Percentiles rank a stretch among this genome's conserved stretches.
These are phyloP conservation scores for Saccharomyces pastorianus DNA, from an alignment of 1,139 yeast species.

Conservation along the genomic window DNA sequence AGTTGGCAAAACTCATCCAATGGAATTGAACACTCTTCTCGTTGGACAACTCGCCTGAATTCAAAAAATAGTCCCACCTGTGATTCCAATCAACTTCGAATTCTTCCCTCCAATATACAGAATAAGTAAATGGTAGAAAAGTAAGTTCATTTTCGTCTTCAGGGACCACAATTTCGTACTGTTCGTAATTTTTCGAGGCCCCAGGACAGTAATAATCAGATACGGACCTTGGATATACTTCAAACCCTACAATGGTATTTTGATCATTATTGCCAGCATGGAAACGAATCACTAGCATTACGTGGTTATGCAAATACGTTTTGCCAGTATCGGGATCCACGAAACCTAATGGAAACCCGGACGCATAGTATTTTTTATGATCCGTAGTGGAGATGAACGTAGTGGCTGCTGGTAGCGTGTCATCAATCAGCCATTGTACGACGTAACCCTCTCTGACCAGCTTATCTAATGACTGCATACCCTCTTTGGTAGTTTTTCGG, in stretches of 20 bases:
- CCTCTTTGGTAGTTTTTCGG: slow-evolving; percentile 43
- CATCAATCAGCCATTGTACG: slow-evolving; percentile 80
- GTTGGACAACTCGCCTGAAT: slow-evolving; percentile 38
- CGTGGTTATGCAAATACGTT: slow-evolving; percentile 66
- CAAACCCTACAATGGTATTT: slow-evolving; percentile 76
- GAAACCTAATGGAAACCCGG: slow-evolving; percentile 83
- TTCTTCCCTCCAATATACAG: slow-evolving; percentile 88
- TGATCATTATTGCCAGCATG: slow-evolving; percentile 46
- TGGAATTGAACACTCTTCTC: slow-evolving; percentile 18
- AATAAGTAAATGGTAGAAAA: slow-evolving; percentile 66
- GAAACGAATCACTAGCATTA: slow-evolving; percentile 70
- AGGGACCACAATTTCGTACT: slow-evolving; percentile 42
- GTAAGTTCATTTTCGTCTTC: slow-evolving; percentile 31
- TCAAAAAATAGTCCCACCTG: slow-evolving; percentile 70
- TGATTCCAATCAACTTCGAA: slow-evolving; percentile 54
- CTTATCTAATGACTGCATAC: slow-evolving; percentile 48
- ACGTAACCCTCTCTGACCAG: slow-evolving; percentile 64
- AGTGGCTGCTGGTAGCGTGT: slow-evolving; percentile 75
- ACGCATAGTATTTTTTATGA: slow-evolving; percentile 62
- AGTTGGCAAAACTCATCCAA: slow-evolving; percentile 26
- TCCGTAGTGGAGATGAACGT: slow-evolving; percentile 61
- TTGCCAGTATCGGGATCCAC: slow-evolving; percentile 42
- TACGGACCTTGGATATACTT: slow-evolving; percentile 81
- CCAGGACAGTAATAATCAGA: slow-evolving; percentile 63
- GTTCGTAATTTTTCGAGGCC: slow-evolving; percentile 48